Conservation (phyloP, 1,284 basidiomycete species). For the Ganoderma sp. region DNA sequence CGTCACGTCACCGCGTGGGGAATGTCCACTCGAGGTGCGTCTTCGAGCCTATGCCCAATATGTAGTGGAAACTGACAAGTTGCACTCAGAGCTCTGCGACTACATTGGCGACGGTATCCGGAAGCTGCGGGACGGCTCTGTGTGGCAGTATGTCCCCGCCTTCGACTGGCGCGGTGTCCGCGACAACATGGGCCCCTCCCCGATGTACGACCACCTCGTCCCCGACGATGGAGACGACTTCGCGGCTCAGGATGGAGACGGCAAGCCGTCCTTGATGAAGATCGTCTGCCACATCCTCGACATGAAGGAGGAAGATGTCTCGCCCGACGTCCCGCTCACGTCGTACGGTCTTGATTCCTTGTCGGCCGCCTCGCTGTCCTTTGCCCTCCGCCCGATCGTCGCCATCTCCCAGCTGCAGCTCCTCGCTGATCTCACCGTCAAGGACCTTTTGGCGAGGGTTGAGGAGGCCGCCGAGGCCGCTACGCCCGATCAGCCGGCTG, state of each 20-base stretch:
- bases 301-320: slow-evolving; percentile 42
- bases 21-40: slow-evolving; percentile 40
- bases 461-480: background rate
- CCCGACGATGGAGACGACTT: slow-evolving; percentile 8
- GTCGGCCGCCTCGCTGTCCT: slow-evolving; percentile 43
- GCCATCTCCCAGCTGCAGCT: slow-evolving; percentile 46
- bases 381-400: slow-evolving; percentile 39
- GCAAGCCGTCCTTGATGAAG: slow-evolving; percentile 9
- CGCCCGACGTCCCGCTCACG: slow-evolving; percentile 45
- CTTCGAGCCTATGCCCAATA: slow-evolving; percentile 5
- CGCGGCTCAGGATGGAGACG: background rate
- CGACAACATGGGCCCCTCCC: slow-evolving; percentile 34
- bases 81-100: slow-evolving; percentile 41
- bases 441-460: slow-evolving; percentile 5
- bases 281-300: slow-evolving; percentile 38
- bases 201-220: slow-evolving; percentile 37
- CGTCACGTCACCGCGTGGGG: slow-evolving; percentile 38
- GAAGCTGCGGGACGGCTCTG: slow-evolving; percentile 30
- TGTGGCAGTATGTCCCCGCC: slow-evolving; percentile 42
- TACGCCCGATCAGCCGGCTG: background rate
- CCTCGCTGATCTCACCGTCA: slow-evolving; percentile 40
- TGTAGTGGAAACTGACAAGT: slow-evolving; percentile 27
- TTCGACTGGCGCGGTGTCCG: slow-evolving; percentile 41
- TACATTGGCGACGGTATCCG: slow-evolving; percentile 41
- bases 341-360: slow-evolving; percentile 50